Base-by-base conservation (phyloP, 202 grass and related monocot genomes). In the Saccharum hybrid region DNA sequence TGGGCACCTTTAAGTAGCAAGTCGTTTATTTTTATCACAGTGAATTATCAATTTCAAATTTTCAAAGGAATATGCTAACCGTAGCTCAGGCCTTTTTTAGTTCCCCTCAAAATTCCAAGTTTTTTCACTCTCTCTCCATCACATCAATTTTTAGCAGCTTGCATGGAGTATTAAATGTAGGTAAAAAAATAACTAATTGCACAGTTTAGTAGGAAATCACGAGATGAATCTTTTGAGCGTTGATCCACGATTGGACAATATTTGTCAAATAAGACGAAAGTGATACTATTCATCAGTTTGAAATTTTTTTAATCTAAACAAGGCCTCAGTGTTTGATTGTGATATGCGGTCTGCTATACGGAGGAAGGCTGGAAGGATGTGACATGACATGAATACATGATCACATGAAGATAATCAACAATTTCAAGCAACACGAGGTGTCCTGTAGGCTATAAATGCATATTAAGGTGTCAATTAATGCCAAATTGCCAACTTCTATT, bases 261-360 rank as follows among this genome's bases (percentile, higher is more conserved):
- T n/a, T n/a, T n/a, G n/a, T n/a, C n/a, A n/a, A n/a, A n/a, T n/a
- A n/a, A n/a, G n/a, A n/a, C n/a, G n/a, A n/a, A n/a, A n/a, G n/a
- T n/a, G n/a, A n/a, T n/a, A n/a, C n/a, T n/a, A n/a, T n/a, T n/a
- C n/a, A n/a, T n/a, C n/a, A n/a, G n/a, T n/a, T n/a, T n/a, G n/a
- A n/a, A n/a, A n/a, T n/a, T n/a, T n/a, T n/a, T n/a, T n/a, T n/a
- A n/a, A n/a, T n/a, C n/a, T n/a, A n/a, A n/a, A n/a, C n/a, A n/a
- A n/a, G n/a, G n/a, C n/a, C n/a, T n/a, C n/a, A 4, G 49, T 26
- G 26, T 79, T 64, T 40, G 80, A 90, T 75, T 45, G 80, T 64
- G 75, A 80, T 63, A 30, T 63, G 30, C 65, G 74, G 42, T 19
- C 48, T 83, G 51, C 42, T 80, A 63, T 26, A 83, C 42, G 19